These are phyloP conservation scores for Corynespora cassiicola DNA, from an alignment of 2,329 filamentous ascomycete species.

Conservation along the genomic window DNA sequence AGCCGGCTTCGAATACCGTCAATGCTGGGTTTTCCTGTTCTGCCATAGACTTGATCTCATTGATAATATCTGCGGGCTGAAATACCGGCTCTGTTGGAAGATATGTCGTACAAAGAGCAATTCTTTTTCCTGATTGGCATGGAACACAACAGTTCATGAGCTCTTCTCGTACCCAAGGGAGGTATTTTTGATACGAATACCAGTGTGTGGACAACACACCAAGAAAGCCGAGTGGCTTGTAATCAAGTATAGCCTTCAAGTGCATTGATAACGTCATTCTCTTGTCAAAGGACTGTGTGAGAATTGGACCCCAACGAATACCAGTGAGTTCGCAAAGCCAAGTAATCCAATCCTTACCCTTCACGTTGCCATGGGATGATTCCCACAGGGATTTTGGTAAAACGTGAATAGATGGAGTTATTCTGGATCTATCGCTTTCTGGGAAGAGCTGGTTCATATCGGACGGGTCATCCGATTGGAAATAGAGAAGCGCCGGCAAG, in stretches of 20 bases:
- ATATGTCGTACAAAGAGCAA: slow-evolving; percentile 8
- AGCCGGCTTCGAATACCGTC: slow-evolving; percentile 13
- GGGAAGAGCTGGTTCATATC: slow-evolving; percentile 20
- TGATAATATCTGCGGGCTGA: no score
- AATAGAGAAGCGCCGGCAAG: no score
- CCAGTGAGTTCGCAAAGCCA: slow-evolving; percentile 17
- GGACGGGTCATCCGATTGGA: slow-evolving; percentile 16
- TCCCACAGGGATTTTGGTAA: not conserved
- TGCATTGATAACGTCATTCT: no score
- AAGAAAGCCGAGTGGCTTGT: slow-evolving; percentile 13
- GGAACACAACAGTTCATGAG: slow-evolving; percentile 8
- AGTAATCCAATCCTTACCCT: slow-evolving; percentile 7
- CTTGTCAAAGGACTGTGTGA: no score
- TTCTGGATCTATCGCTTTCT: not conserved
- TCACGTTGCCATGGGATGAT: no score
- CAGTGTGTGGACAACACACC: slow-evolving; percentile 21
- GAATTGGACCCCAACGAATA: slow-evolving; percentile 15
- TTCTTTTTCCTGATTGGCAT: slow-evolving; percentile 4
- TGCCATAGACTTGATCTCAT: slow-evolving; percentile 18
- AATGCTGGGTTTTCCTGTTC: slow-evolving; percentile 8
- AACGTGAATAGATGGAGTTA: not conserved
- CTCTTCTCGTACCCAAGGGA: not conserved
- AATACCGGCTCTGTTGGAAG: slow-evolving; percentile 20
- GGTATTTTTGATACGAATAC: slow-evolving; percentile 12
- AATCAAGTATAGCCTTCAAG: slow-evolving; percentile 3